Evolutionary conservation across 306 rosid species (phyloP), one percentile per base, ranked within the genome.

Genomic region (Ormosia semicastrata): DNA sequence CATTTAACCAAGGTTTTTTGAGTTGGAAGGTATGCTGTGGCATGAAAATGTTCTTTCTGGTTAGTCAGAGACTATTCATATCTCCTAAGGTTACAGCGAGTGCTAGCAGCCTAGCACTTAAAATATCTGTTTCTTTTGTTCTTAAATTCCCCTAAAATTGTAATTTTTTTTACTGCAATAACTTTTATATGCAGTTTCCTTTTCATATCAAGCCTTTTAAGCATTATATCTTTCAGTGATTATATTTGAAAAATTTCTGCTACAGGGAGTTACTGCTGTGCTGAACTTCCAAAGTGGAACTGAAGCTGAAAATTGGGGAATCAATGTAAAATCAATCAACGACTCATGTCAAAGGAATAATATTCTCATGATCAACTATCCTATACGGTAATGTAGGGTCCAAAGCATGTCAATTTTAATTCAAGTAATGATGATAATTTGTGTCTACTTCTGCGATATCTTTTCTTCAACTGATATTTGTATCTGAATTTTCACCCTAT

Each of bases 241-340:
- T 49, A 83, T 70, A 44, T 66, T 41, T 74, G 68, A 63, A 66
- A 66, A 83, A 82, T 82, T 85, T 77, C 57, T 83, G 81, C 77
- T 75, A 14, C 92, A 95, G 99, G 99, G 98, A 79, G 74, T 95
- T 81, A 89, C 99, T 53, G 98, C 99, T 67, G 88, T 93, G 69
- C 84, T 95, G 86, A 95, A 89, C 84, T 95, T 93, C 75, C 99
- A 95, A 88, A 84, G 97, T 87, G 90, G 88, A 87, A 82, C 84
- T 75, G 98, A 95, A 89, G 92, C 99, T 63, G 97, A 93, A 87
- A 93, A 93, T 86, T 95, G 99, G 99, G 98, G 98, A 81, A 84
- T 93, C 70, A 76, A 90, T 83, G 85, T 89, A 75, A 87, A 86
- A 69, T 85, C 91, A 76, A 90, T 95, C 82, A 93, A 88, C 32